Conservation (phyloP, 441 rosid species). For the Oxalis stricta region DNA sequence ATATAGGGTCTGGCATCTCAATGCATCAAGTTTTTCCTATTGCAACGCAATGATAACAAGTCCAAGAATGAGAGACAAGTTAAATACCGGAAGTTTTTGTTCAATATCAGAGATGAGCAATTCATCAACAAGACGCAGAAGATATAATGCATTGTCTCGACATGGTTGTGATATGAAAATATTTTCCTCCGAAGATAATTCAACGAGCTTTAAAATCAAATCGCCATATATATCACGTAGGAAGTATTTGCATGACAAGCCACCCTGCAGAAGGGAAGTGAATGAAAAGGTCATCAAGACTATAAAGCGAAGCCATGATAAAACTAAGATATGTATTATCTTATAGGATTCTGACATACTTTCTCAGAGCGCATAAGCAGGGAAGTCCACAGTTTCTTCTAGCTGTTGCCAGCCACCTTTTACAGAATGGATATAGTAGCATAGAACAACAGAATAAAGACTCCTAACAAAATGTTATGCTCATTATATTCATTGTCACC, state of each 20-base stretch:
- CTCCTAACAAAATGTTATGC: conserved; percentile 60
- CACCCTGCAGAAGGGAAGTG: conserved; percentile 38
- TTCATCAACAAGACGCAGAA: conserved; percentile 79
- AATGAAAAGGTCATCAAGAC: conserved; percentile 7
- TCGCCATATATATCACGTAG: conserved; percentile 76
- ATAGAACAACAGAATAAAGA: conserved; percentile 70
- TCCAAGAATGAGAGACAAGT: conserved; percentile 1
- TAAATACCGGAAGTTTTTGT: conserved; percentile 57
- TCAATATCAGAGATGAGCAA: conserved; percentile 82
- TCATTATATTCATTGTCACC: conserved; percentile 42
- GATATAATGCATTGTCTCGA: conserved; percentile 83
- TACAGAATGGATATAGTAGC: conserved; percentile 67
- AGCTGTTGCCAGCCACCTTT: conserved; percentile 99
- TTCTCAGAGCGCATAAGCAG: conserved; percentile 53
- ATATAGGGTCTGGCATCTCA: too few species aligned
- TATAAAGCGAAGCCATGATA: neutral
- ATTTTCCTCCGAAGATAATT: conserved; percentile 68
- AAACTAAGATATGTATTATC: conserved; percentile 3
- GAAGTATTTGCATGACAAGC: conserved; percentile 36
- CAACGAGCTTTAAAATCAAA: conserved; percentile 65
- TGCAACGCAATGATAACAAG: neutral
- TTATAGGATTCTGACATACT: conserved; percentile 33
- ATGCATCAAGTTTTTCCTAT: neutral
- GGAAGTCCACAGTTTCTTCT: conserved; percentile 90
- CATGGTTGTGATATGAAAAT: conserved; percentile 84